A percentile compares a stretch with the other conserved stretches of the same genome.
Conservation (phyloP, 495 filamentous ascomycete genomes). For the Tricharina praecox region DNA sequence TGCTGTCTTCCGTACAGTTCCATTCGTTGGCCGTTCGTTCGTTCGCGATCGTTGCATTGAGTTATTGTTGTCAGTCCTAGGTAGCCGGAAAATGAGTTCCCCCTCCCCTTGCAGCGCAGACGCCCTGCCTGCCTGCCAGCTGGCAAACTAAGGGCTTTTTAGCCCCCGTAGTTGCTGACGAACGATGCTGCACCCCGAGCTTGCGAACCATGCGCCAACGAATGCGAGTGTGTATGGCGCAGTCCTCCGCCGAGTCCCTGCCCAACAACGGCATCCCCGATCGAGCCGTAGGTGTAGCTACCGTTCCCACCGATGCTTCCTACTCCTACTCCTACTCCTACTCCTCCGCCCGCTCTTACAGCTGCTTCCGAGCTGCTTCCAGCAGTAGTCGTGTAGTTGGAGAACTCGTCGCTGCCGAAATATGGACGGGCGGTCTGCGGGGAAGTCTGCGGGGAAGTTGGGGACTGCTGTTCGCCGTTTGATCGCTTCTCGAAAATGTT, state of each 20-base stretch:
- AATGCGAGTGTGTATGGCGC: conserved; percentile 2
- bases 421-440: too few relatives aligned
- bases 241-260: not conserved
- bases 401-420: too few relatives aligned
- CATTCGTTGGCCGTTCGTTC: not conserved
- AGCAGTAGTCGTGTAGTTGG: too few relatives aligned
- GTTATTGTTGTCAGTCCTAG: not conserved
- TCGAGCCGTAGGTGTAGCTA: too few relatives aligned
- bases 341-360: not conserved
- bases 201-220: not conserved
- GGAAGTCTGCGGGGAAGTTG: too few relatives aligned
- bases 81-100: too few relatives aligned
- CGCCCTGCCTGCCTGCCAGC: too few relatives aligned
- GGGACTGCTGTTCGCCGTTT: too few relatives aligned
- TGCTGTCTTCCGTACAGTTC: not conserved
- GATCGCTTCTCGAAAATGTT: not conserved
- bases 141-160: conserved; percentile 5
- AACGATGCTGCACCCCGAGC: not conserved
- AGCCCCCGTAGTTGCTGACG: conserved; percentile 2
- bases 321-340: too few relatives aligned
- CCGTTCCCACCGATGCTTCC: too few relatives aligned
- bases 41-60: not conserved
- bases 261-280: too few relatives aligned
- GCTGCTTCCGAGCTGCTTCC: not conserved
- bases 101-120: conserved; percentile 5